Base-by-base conservation (phyloP, 2,329 filamentous ascomycete genomes). In the Colletotrichum sp. region DNA sequence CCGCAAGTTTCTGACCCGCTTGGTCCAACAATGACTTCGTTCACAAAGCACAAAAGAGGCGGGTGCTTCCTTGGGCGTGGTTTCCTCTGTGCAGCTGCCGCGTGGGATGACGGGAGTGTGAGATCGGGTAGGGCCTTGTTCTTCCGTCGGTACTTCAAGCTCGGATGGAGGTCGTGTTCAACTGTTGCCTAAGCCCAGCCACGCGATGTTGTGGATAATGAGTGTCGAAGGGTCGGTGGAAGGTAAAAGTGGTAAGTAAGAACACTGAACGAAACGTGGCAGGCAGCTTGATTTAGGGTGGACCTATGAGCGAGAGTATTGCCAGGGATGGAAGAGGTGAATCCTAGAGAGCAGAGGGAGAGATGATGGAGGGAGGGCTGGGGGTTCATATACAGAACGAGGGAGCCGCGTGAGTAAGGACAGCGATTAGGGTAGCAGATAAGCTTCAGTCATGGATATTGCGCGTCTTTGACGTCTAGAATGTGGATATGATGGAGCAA, bases 341-440 rank as follows among this genome's bases (percentile, higher is more conserved):
- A 21, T 66, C 49, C 60, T 71, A 15, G 7, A n/a, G 39, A 60
- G 60, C 28, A 36, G 64, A 49, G 64, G 55, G 44, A 39, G 63
- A 28, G 30, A 8, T 30, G 24, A n/a, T 24, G 55, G 32, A 57
- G 55, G 55, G 49, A 68, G 49, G 12, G 28, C 28, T 34, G 73
- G 72, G 73, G 69, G 70, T 76, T 76, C 70, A 76, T 76, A 76
- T 76, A 76, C 70, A 59, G 26, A 36, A 28, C 16, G 67, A 69
- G 66, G 64, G 62, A 72, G 69, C 34, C 52, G 44, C 36, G 44
- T 39, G 69, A 64, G 68, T 57, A 71, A 49, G 52, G 62, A 32
- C 52, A 63, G 59, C n/a, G 36, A 60, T 21, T 44, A 71, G 63
- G 73, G 70, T 60, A 64, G 65, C 24, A 60, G 70, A 76, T 74